Percentiles rank a stretch among this genome's conserved stretches.
Evolutionary conservation across 1,139 yeast species (phyloP).

Genomic region (Chernovozyma aurita): DNA sequence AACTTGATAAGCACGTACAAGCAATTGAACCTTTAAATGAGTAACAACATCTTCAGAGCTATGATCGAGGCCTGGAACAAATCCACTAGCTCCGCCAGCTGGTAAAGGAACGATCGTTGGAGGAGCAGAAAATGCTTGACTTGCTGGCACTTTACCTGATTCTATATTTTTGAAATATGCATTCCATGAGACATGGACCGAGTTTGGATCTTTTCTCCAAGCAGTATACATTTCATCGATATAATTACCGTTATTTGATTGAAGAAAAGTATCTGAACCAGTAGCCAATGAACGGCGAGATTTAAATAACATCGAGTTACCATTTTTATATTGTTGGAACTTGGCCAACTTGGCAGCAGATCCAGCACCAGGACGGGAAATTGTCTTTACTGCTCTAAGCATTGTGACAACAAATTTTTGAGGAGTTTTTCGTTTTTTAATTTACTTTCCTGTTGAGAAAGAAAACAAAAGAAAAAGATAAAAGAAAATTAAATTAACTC

Average conservation of each 20-base stretch:
- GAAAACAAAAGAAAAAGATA: background rate
- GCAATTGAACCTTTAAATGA: constrained; percentile 91
- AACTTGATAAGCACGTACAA: constrained; percentile 97
- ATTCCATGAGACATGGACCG: constrained; percentile 96
- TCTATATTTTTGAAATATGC: constrained; percentile 91
- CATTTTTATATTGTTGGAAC: background rate
- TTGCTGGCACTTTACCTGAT: constrained; percentile 60
- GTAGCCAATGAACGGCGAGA: constrained; percentile 22
- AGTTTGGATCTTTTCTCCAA: constrained; percentile 84
- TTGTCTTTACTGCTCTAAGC: constrained; percentile 8
- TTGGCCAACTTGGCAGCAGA: background rate
- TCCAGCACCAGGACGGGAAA: constrained; percentile 3
- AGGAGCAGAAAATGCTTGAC: constrained; percentile 82
- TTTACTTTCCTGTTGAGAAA: background rate
- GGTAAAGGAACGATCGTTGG: constrained; percentile 80
- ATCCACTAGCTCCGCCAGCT: constrained; percentile 66
- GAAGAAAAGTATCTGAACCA: constrained; percentile 64
- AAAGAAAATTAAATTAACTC: background rate
- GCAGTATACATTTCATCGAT: constrained; percentile 97
- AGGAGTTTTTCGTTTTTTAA: no score
- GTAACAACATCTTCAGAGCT: constrained; percentile 65
- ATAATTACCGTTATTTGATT: constrained; percentile 83
- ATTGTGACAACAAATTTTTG: constrained; percentile 2
- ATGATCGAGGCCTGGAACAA: constrained; percentile 45
- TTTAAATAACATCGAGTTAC: background rate